Evolutionary conservation across 768 basidiomycete genomes (phyloP), one percentile per base, ranked within the genome.

Genomic region (Boletus barrowsii): DNA sequence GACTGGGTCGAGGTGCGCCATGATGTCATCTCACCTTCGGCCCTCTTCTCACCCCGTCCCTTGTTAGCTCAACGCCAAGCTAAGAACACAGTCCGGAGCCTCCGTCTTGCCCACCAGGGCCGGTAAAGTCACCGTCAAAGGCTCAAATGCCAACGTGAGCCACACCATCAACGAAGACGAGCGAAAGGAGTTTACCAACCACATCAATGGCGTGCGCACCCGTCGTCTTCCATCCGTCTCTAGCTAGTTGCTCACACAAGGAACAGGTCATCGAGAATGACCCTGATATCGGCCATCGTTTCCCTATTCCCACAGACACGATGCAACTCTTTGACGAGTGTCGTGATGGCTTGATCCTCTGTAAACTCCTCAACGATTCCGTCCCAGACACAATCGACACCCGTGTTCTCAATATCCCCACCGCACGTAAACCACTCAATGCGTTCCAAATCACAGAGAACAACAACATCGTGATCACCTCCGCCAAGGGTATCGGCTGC

Each of bases 401-500:
- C 57, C 96, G 97, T 79, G 97, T 99, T 8, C 79, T 99, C 62
- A 98, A 99, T 79, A 96, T 89, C 71, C 83, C 94, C 0, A 79
- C 79, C 4, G 61, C 80, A 3, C 82, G 83, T 37, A 96, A 93
- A 73, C 83, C 90, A 0, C 80, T 99, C 44, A 99, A 99, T 68
- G 92, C 93, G 0, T 99, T 99, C 83, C 94, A 99, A 66, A 98
- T 98, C 64, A 98, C 97, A 0, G 97, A 99, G 72, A 98, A 98
- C 78, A 98, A 99, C 80, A 99, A 98, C 73, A 97, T 99, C 67
- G 96, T 98, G 67, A 97, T 99, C 73, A 89, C 92, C 13, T 98
- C 97, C 24, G 86, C 96, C 36, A 98, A 98, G 75, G 95, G 90
- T 70, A 98, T 99, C 60, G 96, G 97, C 36, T 97, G 97, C 68